phyloP scores from a whole-genome alignment of 176 grass and related monocot species.

The Tuctoria greenei region DNA sequence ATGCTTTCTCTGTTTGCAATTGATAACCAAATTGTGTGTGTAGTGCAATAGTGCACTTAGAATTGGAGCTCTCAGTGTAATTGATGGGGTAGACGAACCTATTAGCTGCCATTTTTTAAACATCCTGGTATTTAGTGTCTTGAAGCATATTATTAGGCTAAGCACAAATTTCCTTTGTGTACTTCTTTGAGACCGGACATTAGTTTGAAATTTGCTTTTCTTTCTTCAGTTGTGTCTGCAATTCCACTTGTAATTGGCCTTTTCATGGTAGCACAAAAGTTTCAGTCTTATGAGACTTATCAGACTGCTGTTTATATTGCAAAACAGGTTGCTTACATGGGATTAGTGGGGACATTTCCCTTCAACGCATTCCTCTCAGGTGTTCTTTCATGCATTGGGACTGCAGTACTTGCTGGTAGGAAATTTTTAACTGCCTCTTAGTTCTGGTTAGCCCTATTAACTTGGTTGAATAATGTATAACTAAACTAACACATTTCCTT shows the following conservation, averaged over 20 bases:
- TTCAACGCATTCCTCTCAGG: constrained; percentile 90
- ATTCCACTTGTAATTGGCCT: not conserved
- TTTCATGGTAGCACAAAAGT: not conserved
- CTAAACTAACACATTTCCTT: not conserved
- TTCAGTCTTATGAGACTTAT: not conserved
- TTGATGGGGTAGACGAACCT: not conserved
- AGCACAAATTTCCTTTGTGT: not conserved
- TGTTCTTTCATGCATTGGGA: constrained; percentile 73
- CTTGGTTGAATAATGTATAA: constrained; percentile 11
- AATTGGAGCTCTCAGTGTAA: not conserved
- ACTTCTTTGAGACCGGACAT: not conserved
- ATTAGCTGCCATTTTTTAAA: not conserved
- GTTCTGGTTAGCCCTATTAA: not conserved
- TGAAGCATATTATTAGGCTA: not conserved
- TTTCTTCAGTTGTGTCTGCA: not conserved
- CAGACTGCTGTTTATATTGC: not conserved
- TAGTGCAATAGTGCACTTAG: not conserved
- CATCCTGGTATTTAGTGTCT: not conserved
- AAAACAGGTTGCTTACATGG: constrained; percentile 61
- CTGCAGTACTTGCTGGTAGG: constrained; percentile 72
- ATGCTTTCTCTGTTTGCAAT: not conserved
- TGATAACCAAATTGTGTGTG: not conserved
- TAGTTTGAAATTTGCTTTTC: not conserved
- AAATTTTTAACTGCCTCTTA: not conserved
- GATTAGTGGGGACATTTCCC: constrained; percentile 71